Evolutionary conservation across 805 yeast species (phyloP), one percentile per base, ranked within the genome.

Genomic region (Hanseniaspora singularis): DNA sequence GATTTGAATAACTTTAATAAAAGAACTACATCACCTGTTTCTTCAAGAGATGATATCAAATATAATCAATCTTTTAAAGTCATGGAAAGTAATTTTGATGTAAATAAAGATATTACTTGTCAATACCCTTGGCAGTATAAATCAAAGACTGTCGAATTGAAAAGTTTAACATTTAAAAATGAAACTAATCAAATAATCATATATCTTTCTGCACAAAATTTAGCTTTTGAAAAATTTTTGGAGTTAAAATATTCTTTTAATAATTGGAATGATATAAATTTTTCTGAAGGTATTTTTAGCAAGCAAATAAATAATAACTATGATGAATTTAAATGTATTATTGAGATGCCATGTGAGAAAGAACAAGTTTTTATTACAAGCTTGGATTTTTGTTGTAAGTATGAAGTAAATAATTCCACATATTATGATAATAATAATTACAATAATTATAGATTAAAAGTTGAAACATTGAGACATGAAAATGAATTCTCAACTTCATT

Each of bases 351-450:
- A 33, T 48, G 59, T 42, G 54, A 54, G 28, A 51, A 56, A 14
- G 55, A 54, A 36, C 55, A 55, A 40, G 40, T 58, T 24, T 37
- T 59, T n/a, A 37, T 37, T 16, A 46, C 24, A 22, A 38, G 39
- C 18, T 5, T 48, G 22, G 57, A 59, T 16, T 43, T 63, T 28
- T 61, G 65, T 47, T 60, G 62, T 40, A 50, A 59, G 10, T 63
- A 63, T 48, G 59, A 62, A 50, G 65, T 61, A 4, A 57, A 55
- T 46, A 54, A 55, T 28, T 62, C 60, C 44, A 60, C 63, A 2
- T 62, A 55, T 40, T 63, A 60, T 49, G 66, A 63, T 49, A 63
- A 63, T 40, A 63, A 63, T 43, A 56, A 60, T 40, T 58, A 59
- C 40, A 54, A 59, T n/a, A 63, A 63, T 49, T 63, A 59, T 47